Evolutionary conservation across 2,329 filamentous ascomycete species (phyloP).

Genomic region (Epichloe sibirici): DNA sequence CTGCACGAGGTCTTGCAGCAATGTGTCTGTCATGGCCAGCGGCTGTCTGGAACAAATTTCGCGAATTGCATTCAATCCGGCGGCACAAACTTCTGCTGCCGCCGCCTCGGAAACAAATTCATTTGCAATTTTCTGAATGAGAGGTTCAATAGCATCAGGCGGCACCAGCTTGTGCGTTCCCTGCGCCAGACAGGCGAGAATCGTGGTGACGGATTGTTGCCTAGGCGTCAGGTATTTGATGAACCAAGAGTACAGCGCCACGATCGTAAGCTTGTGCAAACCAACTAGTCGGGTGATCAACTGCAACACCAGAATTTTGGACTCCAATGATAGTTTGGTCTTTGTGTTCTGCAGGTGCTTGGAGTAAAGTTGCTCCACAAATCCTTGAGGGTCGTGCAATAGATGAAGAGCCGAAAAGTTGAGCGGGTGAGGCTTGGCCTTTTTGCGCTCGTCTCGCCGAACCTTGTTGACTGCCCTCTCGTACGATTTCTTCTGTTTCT

Average conservation of each 20-base stretch:
- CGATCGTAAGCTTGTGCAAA: constrained; percentile 80
- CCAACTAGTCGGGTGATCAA: constrained; percentile 85
- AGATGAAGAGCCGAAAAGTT: constrained; percentile 96
- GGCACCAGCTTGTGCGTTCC: constrained; percentile 84
- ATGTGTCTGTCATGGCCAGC: constrained; percentile 87
- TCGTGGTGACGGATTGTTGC: constrained; percentile 83
- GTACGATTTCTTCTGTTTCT: constrained; percentile 69
- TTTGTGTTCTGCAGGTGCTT: constrained; percentile 86
- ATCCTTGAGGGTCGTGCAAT: constrained; percentile 86
- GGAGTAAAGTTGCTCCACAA: constrained; percentile 78
- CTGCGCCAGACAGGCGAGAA: constrained; percentile 85
- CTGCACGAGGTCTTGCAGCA: constrained; percentile 91
- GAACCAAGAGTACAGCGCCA: constrained; percentile 92
- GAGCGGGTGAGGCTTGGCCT: constrained; percentile 71
- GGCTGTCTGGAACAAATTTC: constrained; percentile 90
- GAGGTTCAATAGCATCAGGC: constrained; percentile 79
- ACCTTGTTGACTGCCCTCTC: constrained; percentile 73
- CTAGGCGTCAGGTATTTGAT: constrained; percentile 81
- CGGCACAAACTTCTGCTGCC: constrained; percentile 79
- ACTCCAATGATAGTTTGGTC: constrained; percentile 74
- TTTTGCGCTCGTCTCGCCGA: constrained; percentile 76
- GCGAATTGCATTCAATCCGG: constrained; percentile 86
- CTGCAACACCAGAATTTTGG: constrained; percentile 81
- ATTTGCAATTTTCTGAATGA: constrained; percentile 92
- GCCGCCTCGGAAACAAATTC: constrained; percentile 96